Base-by-base conservation (phyloP, 306 rosid genomes). In the Vigna radiata region DNA sequence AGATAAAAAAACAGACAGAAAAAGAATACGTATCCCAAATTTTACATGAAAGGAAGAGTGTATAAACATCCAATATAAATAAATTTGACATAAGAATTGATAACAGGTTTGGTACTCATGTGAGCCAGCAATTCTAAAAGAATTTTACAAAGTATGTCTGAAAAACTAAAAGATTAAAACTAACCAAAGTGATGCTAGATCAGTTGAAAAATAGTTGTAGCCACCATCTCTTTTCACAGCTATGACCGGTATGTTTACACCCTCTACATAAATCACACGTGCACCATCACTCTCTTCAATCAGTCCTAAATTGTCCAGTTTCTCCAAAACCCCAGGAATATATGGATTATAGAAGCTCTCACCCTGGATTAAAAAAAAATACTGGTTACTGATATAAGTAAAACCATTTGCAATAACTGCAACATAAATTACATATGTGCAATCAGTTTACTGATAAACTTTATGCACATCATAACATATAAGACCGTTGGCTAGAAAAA, bases 211-310 rank as follows among this genome's bases (percentile, higher is more conserved):
- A 69, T 96, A 96, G 77, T 96, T 96, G 90, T 80, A 92, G 79
- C 98, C 97, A 61, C 97, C 99, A 82, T 92, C 97, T 50, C 99
- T 92, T 91, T 96, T 96, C 82, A 92, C 97, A 78, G 91, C 99
- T 79, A 92, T 92, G 43, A 92, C 89, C 27, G 99, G 99, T 79
- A 91, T 91, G 46, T 85, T 91, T 68, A 81, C 69, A 78, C 88
- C 97, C 76, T 92, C 90, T 36, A 96, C 31, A 72, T 70, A 84
- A 76, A 96, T 91, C 76, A 96, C 97, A 56, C 90, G 97, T 50
- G 98, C 99, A 74, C 99, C 99, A 25, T 92, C 72, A 33, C 93
- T 87, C 17, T 92, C 99, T 84, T 89, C 89, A 81, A 96, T 73
- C 63, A 92, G 58, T 75, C 93, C 96, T 82, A 87, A 77, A 37